phyloP scores from a whole-genome alignment of 75 land plant species.

The Chamaecyparis obtusa region DNA sequence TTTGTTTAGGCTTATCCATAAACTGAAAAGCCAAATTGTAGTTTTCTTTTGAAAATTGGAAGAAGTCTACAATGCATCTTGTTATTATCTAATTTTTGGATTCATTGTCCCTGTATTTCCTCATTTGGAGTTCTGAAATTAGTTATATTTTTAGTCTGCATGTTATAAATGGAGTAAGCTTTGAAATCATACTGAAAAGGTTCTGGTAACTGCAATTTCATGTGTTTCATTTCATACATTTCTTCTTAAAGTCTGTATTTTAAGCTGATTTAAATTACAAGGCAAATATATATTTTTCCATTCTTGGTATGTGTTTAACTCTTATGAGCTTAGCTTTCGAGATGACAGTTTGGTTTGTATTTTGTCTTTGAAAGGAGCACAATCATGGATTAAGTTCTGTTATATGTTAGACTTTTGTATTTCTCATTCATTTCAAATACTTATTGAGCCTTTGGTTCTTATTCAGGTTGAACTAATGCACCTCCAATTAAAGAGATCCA shows the following conservation, averaged over 20 bases:
- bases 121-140: neutral
- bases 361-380: neutral
- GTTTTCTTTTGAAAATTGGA: neutral
- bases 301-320: neutral
- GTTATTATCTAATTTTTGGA: neutral
- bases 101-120: neutral
- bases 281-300: neutral
- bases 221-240: conserved; percentile 3
- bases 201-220: neutral
- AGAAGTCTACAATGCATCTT: neutral
- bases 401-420: neutral
- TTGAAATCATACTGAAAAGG: neutral
- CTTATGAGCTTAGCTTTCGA: neutral
- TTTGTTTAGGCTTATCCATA: neutral
- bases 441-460: neutral
- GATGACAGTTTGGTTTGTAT: neutral
- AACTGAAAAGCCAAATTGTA: neutral
- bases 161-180: neutral
- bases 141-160: neutral
- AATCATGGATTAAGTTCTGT: neutral
- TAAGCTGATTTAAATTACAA: neutral
- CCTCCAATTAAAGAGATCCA: conserved; percentile 78
- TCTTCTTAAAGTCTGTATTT: neutral
- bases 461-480: conserved; percentile 82
- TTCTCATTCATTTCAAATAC: neutral